A percentile compares a stretch with the other conserved stretches of the same genome.
phyloP scores from a whole-genome alignment of 129 eudicot species.

The Mikania micrantha region DNA sequence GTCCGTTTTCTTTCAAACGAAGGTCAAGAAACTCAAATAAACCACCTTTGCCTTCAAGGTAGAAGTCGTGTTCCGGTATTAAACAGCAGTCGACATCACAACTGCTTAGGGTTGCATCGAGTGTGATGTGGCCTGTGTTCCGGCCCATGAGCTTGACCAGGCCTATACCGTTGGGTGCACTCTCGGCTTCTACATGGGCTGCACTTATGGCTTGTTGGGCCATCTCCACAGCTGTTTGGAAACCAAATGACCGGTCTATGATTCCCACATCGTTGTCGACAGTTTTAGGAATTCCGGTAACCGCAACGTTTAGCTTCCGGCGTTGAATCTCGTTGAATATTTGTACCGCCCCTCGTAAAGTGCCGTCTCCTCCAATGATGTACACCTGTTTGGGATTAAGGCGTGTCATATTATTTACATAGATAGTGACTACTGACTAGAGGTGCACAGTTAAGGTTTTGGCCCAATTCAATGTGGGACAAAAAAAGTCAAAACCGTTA shows the following conservation, averaged over 20 bases:
- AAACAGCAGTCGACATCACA: slow-evolving; percentile 86
- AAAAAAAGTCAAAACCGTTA: too few species aligned
- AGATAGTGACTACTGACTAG: too few species aligned
- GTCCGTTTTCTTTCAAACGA: slow-evolving; percentile 49
- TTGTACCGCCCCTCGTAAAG: slow-evolving; percentile 73
- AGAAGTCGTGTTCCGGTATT: slow-evolving; percentile 64
- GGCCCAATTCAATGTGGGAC: too few species aligned
- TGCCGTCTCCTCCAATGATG: slow-evolving; percentile 83
- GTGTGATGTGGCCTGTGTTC: slow-evolving; percentile 74
- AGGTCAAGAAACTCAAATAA: slow-evolving; percentile 50
- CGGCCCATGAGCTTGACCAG: slow-evolving; percentile 91
- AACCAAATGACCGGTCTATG: slow-evolving; percentile 76
- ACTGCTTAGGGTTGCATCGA: slow-evolving; percentile 71
- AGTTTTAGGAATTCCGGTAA: slow-evolving; percentile 70
- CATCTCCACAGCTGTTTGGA: slow-evolving; percentile 89
- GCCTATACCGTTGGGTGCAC: slow-evolving; percentile 74
- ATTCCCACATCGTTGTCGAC: slow-evolving; percentile 83
- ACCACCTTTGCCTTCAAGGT: slow-evolving; percentile 78
- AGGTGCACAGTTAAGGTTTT: too few species aligned
- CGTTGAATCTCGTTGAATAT: slow-evolving; percentile 54
- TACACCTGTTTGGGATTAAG: slow-evolving; percentile 35
- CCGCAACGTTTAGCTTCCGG: slow-evolving; percentile 42
- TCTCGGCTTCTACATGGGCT: slow-evolving; percentile 82
- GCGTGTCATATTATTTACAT: background rate
- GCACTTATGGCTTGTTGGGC: slow-evolving; percentile 78